A percentile compares a stretch with the other conserved stretches of the same genome.
phyloP scores from a whole-genome alignment of 768 basidiomycete genomes.

The Naematelia encephala region DNA sequence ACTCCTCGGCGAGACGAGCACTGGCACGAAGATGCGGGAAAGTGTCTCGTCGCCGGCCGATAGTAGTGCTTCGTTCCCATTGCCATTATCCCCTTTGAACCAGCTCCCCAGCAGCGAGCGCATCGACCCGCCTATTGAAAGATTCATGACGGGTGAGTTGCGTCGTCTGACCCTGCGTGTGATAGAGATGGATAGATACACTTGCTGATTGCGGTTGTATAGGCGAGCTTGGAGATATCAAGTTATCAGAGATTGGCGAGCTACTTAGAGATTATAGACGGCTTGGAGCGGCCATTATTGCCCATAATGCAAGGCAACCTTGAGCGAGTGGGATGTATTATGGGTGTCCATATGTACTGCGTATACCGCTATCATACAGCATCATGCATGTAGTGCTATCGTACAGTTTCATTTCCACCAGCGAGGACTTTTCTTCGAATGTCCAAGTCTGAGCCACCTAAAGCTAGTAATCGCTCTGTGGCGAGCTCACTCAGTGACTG shows the following conservation, averaged over 20 bases:
- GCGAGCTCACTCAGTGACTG: constrained; percentile 29
- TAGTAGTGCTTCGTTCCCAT: constrained; percentile 3
- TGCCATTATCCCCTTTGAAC: constrained; percentile 4
- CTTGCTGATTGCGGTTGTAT: constrained; percentile 62
- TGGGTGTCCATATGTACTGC: too few relatives aligned
- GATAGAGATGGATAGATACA: constrained; percentile 60
- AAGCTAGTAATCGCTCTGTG: constrained; percentile 31
- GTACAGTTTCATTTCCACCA: background rate
- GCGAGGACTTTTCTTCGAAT: constrained; percentile 23
- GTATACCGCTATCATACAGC: background rate
- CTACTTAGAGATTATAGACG: constrained; percentile 77
- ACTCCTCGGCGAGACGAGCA: background rate
- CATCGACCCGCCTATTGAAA: constrained; percentile 51
- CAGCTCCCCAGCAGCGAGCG: background rate
- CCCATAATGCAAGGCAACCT: background rate
- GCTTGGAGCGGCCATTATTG: constrained; percentile 53
- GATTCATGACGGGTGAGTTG: constrained; percentile 40
- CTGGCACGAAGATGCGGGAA: background rate
- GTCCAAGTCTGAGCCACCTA: constrained; percentile 19
- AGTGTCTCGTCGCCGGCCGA: background rate
- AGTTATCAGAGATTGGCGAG: constrained; percentile 72
- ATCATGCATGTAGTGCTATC: background rate
- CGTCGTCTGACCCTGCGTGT: constrained; percentile 18
- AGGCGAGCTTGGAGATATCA: constrained; percentile 71
- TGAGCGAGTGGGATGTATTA: too few relatives aligned